Percentiles rank a stretch among this genome's conserved stretches.
phyloP scores from a whole-genome alignment of 1,284 basidiomycete species.

The Fomes fomentarius region DNA sequence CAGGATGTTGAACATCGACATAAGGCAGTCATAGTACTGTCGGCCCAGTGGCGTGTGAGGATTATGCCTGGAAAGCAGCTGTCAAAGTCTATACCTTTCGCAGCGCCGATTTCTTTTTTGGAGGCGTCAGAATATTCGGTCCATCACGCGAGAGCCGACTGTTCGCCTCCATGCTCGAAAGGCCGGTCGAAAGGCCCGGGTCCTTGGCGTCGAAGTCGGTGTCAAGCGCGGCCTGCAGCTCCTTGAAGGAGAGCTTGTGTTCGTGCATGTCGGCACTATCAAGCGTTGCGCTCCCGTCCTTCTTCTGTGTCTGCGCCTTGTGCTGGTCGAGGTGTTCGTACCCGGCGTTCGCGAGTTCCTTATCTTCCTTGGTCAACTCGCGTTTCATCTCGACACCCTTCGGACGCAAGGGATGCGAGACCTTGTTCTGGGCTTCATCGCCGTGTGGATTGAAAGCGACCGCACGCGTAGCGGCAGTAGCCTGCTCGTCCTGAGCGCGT shows the following conservation, averaged over 20 bases:
- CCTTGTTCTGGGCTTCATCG: slow-evolving; percentile 45
- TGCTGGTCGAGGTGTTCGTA: slow-evolving; percentile 61
- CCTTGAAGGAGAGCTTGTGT: slow-evolving; percentile 49
- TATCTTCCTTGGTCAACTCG: slow-evolving; percentile 68
- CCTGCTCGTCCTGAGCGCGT: slow-evolving; percentile 27
- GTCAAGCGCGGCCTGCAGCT: slow-evolving; percentile 44
- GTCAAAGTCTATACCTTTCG: slow-evolving; percentile 50
- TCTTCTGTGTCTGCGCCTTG: slow-evolving; percentile 41
- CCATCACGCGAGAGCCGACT: slow-evolving; percentile 56
- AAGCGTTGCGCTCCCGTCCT: slow-evolving; percentile 30
- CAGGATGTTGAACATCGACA: slow-evolving; percentile 71
- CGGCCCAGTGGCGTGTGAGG: slow-evolving; percentile 6
- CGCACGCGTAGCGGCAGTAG: slow-evolving; percentile 28
- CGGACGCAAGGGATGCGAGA: slow-evolving; percentile 39
- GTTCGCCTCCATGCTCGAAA: slow-evolving; percentile 57
- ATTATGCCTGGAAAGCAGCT: slow-evolving; percentile 4
- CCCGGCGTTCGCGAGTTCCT: slow-evolving; percentile 66
- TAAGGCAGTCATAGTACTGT: slow-evolving; percentile 64
- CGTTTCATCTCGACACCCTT: slow-evolving; percentile 61
- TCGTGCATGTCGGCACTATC: slow-evolving; percentile 58
- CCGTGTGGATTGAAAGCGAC: slow-evolving; percentile 54
- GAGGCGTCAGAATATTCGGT: slow-evolving; percentile 65
- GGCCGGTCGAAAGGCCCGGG: slow-evolving; percentile 52
- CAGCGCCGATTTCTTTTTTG: slow-evolving; percentile 65
- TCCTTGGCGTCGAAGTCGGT: slow-evolving; percentile 59